Evolutionary conservation across 306 rosid species (phyloP), one percentile per base, ranked within the genome.

Genomic region (Prinsepia uniflora): DNA sequence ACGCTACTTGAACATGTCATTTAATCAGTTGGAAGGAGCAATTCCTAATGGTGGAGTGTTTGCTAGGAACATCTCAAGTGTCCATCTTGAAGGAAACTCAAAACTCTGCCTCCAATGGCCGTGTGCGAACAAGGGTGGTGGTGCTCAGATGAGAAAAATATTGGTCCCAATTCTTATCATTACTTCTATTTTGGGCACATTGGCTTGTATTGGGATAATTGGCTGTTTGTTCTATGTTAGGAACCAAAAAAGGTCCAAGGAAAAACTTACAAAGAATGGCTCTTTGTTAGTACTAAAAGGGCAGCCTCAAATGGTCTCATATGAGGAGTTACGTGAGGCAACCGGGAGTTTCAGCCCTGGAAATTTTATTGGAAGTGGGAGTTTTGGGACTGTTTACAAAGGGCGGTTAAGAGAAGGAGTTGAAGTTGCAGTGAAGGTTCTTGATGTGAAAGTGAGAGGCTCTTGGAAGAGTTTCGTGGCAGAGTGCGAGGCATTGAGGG

Each of bases 321-420:
- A 84, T 61, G 85, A 81, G 0, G 89, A 84, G 43, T 89, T 91
- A 43, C 84, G 89, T 12, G 5, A 17, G 19, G 90, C 97, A 6
- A 91, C 97, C 0, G 89, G 73, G 22, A 78, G 74, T 46, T 88
- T 91, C 80, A 78, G 17, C 77, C 79, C 63, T 3, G 81, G 66
- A 58, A 86, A 75, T 66, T 72, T 81, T 41, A 8, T 91, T 19
- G 97, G 96, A 59, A 72, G 14, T 22, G 93, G 96, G 12, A 76
- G 93, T 78, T 89, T 85, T 75, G 96, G 96, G 41, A 67, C 83
- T 6, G 96, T 91, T 2, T 91, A 84, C 61, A 85, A 45, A 85
- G 96, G 96, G 71, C 43, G 49, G 44, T 72, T 81, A 42, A 65
- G 81, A 70, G 79, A 82, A n/a, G 84, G 80, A 60, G 80, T 30